Percentiles rank a stretch among this genome's conserved stretches.
phyloP scores from a whole-genome alignment of 1,284 basidiomycete species.

The Sporisorium sorghi region DNA sequence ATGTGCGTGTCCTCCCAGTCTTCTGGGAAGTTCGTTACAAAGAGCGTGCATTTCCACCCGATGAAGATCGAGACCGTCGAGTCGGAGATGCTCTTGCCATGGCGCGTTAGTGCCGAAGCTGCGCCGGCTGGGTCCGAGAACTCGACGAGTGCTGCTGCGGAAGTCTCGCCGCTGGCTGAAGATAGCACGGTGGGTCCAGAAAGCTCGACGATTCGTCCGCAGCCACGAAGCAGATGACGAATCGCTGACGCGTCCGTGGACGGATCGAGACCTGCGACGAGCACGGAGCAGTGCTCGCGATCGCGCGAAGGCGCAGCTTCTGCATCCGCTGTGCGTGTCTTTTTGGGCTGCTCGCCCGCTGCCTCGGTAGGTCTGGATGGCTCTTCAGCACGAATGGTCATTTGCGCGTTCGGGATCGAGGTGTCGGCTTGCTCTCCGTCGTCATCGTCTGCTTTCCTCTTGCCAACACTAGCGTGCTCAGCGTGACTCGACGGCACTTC shows the following conservation, averaged over 20 bases:
- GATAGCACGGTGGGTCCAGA: conserved; percentile 47
- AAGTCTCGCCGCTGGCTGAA: conserved; percentile 33
- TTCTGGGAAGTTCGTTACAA: conserved; percentile 95
- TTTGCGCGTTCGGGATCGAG: conserved; percentile 24
- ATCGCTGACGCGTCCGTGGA: conserved; percentile 78
- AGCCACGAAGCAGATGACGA: conserved; percentile 81
- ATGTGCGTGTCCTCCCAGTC: conserved; percentile 81
- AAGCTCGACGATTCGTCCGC: conserved; percentile 61
- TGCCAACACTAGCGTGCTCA: conserved; percentile 10
- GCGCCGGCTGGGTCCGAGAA: conserved; percentile 71
- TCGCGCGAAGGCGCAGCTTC: conserved; percentile 73
- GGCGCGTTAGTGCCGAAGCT: conserved; percentile 87
- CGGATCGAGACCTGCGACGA: conserved; percentile 80
- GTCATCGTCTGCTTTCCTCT: conserved; percentile 55
- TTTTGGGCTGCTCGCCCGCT: conserved; percentile 36
- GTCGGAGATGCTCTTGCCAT: conserved; percentile 80
- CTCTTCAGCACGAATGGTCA: conserved; percentile 11
- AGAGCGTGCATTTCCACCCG: conserved; percentile 93
- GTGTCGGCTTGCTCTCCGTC: conserved; percentile 17
- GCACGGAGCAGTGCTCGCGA: conserved; percentile 92
- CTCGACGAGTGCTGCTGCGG: conserved; percentile 70
- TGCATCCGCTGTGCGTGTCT: conserved; percentile 52
- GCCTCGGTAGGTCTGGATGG: background rate
- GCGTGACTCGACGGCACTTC: conserved; percentile 11
- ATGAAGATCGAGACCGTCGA: conserved; percentile 82